Base-by-base conservation (phyloP, 2,329 filamentous ascomycete species). In the Periconia sp. region DNA sequence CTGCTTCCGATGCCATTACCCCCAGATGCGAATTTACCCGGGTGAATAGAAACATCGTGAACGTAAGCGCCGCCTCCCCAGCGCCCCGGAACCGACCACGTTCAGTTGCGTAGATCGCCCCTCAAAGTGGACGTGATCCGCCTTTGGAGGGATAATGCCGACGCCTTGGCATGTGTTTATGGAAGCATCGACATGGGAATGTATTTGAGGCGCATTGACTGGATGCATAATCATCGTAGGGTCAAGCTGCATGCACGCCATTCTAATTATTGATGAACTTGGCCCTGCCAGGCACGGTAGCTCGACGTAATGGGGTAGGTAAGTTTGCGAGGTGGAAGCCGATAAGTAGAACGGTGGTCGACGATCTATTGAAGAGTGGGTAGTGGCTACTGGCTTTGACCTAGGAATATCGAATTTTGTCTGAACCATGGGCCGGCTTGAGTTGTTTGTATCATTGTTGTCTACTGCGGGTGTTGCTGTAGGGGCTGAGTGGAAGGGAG, bases 401-500 rank as follows among this genome's bases (percentile, higher is more conserved):
- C 33, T 16, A 3, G 11, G 7, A 12, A 23, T 7, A 15, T 24
- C 33, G n/a, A 7, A 15, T 36, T 25, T 11, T 4, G 10, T 41
- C 15, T 25, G 35, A 37, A 62, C 40, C 9, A 66, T 66, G 63
- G 55, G 47, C 48, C 60, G 49, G 16, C 32, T 48, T 34, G 53
- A 51, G 16, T 22, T 52, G n/a, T 30, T 63, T 12, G 39, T 56
- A 46, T 43, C 55, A 15, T 34, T 61, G 23, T 46, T 65, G 30
- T 46, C 60, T 30, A 52, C 52, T 29, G 23, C 51, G 28, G 45
- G 50, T 36, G 43, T 40, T 19, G 57, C 46, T 3, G 25, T 54
- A 18, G 56, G 40, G 24, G 50, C 50, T 3, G 44, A 50, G 15
- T 68, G 64, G 65, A 56, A 53, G 19, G 65, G 65, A 12, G 65